Base-by-base conservation (phyloP, 495 filamentous ascomycete species). In the Aspergillus ellipticus region DNA sequence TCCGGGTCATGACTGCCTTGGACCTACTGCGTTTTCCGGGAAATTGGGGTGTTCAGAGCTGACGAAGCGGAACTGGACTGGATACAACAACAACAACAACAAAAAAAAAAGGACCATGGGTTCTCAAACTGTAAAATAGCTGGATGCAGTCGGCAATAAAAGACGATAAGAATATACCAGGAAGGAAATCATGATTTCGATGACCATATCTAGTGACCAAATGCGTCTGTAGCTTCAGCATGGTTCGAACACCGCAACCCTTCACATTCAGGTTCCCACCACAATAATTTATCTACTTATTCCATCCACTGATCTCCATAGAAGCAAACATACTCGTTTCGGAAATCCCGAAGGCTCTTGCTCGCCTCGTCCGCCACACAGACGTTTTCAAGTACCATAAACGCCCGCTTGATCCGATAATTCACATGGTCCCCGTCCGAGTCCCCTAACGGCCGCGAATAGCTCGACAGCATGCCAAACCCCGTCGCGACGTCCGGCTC, bases 281-380 rank as follows among this genome's bases (percentile, higher is more conserved):
- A 46, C 11, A 10, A 41, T 9, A 50, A 11, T 6, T 13, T 19
- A 0, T 6, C 13, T 6, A 16, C 13, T 17, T 53, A 65, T 15
- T 9, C 6, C 62, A 63, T 60, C 65, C 65, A 60, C 21, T 48
- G 9, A 51, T 54, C 51, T 21, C 63, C 64, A 33, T 60, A 61
- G 7, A 46, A 45, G 9, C 68, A 63, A 29, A 78, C 73, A 63
- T 78, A 84, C 11, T 24, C 50, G 16, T 74, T 62, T 53, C 77
- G 78, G 66, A 75, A 85, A 9, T 51, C 53, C 20, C 63, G 66
- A 29, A 86, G 59, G 37, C 80, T 83, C 2, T 43, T 42, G 19
- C 67, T 73, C 16, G 83, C 81, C 37, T 78, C 76, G 4, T 69
- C 65, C 0, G 79, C 84, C 29, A 53, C 50, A 61, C 82, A 87